These are phyloP conservation scores for Clarkia xantiana DNA, from an alignment of 345 rosid genomes.

Conservation along the genomic window DNA sequence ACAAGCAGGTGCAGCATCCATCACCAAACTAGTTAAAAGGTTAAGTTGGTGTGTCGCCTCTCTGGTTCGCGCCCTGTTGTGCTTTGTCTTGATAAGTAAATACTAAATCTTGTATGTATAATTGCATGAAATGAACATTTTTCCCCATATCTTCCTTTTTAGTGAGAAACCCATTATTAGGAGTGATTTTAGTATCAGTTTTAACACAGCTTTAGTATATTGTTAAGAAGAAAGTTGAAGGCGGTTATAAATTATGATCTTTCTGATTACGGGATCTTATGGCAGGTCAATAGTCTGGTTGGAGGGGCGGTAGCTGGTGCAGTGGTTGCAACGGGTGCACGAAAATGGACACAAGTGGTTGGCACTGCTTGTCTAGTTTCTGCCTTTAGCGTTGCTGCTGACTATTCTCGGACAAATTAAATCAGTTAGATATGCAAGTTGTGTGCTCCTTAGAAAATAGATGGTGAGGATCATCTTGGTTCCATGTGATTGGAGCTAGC, in stretches of 20 bases:
- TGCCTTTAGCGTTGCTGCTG: slow-evolving; percentile 52
- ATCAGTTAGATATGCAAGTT: not conserved
- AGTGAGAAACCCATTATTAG: too few relatives aligned
- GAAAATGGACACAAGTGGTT: slow-evolving; percentile 44
- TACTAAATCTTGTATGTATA: too few relatives aligned
- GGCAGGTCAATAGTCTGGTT: slow-evolving; percentile 55
- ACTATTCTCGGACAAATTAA: slow-evolving; percentile 36
- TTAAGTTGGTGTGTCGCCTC: too few relatives aligned
- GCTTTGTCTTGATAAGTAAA: too few relatives aligned
- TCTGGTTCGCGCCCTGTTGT: too few relatives aligned
- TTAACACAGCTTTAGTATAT: too few relatives aligned
- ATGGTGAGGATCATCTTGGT: not conserved
- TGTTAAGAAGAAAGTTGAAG: not conserved
- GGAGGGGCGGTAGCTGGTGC: slow-evolving; percentile 82
- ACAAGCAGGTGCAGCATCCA: too few relatives aligned
- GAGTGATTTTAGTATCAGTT: too few relatives aligned
- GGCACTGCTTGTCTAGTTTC: slow-evolving; percentile 51
- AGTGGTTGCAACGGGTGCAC: slow-evolving; percentile 47
- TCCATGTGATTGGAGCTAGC: not conserved
- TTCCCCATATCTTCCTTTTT: too few relatives aligned
- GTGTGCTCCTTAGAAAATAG: not conserved
- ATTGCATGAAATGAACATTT: too few relatives aligned
- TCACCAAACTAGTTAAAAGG: too few relatives aligned
- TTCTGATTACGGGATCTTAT: slow-evolving; percentile 1
- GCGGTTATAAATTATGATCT: not conserved